A percentile compares a stretch with the other conserved stretches of the same genome.
phyloP scores from a whole-genome alignment of 768 basidiomycete genomes.

The Symmetrospora coprosmae region DNA sequence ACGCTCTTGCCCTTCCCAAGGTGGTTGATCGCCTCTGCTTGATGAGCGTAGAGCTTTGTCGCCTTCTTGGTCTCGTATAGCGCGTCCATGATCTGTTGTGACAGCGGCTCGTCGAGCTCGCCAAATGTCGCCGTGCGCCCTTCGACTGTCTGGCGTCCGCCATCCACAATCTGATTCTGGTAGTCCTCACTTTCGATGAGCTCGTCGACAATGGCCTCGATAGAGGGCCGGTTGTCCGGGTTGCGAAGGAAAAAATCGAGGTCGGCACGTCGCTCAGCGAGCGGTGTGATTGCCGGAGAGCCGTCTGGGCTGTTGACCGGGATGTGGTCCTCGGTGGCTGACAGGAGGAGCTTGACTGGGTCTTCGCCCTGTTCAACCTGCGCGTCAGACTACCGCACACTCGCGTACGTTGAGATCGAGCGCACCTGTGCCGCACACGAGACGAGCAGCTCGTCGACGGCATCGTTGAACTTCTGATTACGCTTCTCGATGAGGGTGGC shows the following conservation, averaged over 20 bases:
- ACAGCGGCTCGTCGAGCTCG: slow-evolving; percentile 49
- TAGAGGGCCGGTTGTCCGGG: slow-evolving; percentile 45
- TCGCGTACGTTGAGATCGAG: background rate
- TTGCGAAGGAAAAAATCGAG: slow-evolving; percentile 29
- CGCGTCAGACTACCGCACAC: background rate
- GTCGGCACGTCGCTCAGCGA: slow-evolving; percentile 25
- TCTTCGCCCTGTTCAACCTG: slow-evolving; percentile 41
- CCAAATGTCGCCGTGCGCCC: slow-evolving; percentile 48
- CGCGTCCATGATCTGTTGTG: slow-evolving; percentile 46
- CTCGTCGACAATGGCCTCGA: slow-evolving; percentile 49
- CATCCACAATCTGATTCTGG: slow-evolving; percentile 51
- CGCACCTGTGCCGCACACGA: slow-evolving; percentile 32
- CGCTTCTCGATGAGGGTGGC: slow-evolving; percentile 57
- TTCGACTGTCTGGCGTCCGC: slow-evolving; percentile 43
- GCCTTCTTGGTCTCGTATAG: slow-evolving; percentile 51
- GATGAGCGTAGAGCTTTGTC: slow-evolving; percentile 51
- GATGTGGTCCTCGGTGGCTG: slow-evolving; percentile 55
- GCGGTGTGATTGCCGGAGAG: slow-evolving; percentile 9
- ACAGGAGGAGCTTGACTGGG: slow-evolving; percentile 50
- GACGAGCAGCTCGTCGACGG: slow-evolving; percentile 52
- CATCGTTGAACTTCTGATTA: slow-evolving; percentile 51
- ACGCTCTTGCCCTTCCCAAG: slow-evolving; percentile 47
- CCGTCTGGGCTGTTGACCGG: slow-evolving; percentile 48
- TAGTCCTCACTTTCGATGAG: slow-evolving; percentile 53
- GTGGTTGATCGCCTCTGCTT: slow-evolving; percentile 53